phyloP scores from a whole-genome alignment of 176 grass and related monocot genomes.

The Hordeum vulgare region MorexV3_pseudomolecules_assembly NC_058520.1:20602118-20602617 shows the following conservation, averaged over 20 bases:
- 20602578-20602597: slow-evolving; percentile 7
- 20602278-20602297: background rate
- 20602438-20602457: background rate
- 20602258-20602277: background rate
- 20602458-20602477: background rate
- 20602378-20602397: background rate
- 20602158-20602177: background rate
- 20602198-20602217: background rate
- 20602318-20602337: background rate
- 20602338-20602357: background rate
- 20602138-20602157: background rate
- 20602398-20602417: background rate
- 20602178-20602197: background rate
- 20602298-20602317: background rate
- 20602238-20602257: slow-evolving; percentile 3
- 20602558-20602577: background rate
- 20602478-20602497: background rate
- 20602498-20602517: slow-evolving; percentile 2
- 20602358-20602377: background rate
- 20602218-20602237: slow-evolving; percentile 10
- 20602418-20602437: slow-evolving; percentile 30
- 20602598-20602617: background rate
- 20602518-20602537: background rate
- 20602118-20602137: too few relatives aligned
- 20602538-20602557: background rate